These are phyloP conservation scores for Marasmius fiardii DNA, from an alignment of 1,284 basidiomycete species.

Conservation along the genomic window DNA sequence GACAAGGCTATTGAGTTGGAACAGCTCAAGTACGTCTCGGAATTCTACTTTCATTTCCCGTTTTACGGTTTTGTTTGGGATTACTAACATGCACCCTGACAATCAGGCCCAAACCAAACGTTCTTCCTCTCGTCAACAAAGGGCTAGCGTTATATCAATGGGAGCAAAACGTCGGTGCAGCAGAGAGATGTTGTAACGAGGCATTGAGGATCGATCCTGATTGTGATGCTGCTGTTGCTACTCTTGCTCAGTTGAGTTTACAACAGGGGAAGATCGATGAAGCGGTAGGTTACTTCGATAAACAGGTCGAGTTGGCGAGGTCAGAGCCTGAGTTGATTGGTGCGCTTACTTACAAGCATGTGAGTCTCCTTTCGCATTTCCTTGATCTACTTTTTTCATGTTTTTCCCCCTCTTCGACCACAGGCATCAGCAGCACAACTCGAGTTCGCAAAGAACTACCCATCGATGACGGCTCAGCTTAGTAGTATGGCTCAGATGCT, in stretches of 20 bases:
- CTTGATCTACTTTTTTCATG: conserved; percentile 8
- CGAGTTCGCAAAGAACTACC: conserved; percentile 80
- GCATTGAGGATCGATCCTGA: conserved; percentile 88
- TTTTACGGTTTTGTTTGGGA: neutral
- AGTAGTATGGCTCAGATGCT: conserved; percentile 6
- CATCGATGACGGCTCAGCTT: conserved; percentile 72
- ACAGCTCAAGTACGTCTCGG: conserved; percentile 59
- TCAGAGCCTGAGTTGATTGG: conserved; percentile 90
- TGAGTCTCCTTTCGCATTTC: conserved; percentile 30
- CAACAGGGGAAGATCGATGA: conserved; percentile 90
- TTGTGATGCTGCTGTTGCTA: conserved; percentile 96
- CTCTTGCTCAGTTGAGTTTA: conserved; percentile 89
- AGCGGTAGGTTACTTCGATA: conserved; percentile 86
- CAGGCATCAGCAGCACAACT: conserved; percentile 81
- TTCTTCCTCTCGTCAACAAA: conserved; percentile 96
- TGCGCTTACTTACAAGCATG: conserved; percentile 86
- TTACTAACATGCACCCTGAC: conserved; percentile 1
- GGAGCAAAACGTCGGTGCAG: conserved; percentile 85
- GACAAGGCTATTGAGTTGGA: conserved; percentile 92
- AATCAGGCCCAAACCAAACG: conserved; percentile 69
- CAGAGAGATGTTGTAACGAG: conserved; percentile 85
- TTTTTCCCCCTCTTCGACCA: conserved; percentile 11
- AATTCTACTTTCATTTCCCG: conserved; percentile 14
- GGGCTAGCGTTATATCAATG: conserved; percentile 95
- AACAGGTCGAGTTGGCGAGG: conserved; percentile 83